Evolutionary conservation across 129 eudicot species (phyloP).

Genomic region (Pulicaria dysenterica): DNA sequence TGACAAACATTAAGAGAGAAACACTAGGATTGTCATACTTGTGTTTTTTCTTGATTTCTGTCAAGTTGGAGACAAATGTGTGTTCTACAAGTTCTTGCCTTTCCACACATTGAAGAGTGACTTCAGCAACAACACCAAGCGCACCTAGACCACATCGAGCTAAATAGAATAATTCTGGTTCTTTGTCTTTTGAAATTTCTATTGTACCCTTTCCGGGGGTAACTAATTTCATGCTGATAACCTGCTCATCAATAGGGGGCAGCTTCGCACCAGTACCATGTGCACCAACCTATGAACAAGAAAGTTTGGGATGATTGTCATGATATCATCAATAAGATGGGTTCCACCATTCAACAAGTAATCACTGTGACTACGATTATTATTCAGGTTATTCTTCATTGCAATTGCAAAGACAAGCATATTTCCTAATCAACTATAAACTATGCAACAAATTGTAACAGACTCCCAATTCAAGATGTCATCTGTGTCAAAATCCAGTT

Average conservation of each 20-base stretch:
- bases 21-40: constrained; percentile 45
- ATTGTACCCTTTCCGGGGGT: constrained; percentile 94
- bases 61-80: constrained; percentile 74
- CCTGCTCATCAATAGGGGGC: constrained; percentile 99
- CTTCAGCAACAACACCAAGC: constrained; percentile 96
- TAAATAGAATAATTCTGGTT: constrained; percentile 84
- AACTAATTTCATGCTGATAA: constrained; percentile 91
- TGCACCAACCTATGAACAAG: constrained; percentile 76
- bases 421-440: too few species aligned
- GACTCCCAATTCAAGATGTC: neutral
- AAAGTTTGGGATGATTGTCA: neutral
- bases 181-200: constrained; percentile 83
- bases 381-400: too few species aligned
- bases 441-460: too few species aligned
- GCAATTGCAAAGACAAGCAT: too few species aligned
- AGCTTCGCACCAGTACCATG: constrained; percentile 98
- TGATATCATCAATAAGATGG: too few species aligned
- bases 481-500: too few species aligned
- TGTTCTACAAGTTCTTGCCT: constrained; percentile 98
- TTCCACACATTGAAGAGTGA: constrained; percentile 97
- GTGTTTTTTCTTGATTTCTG: constrained; percentile 92
- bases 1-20: constrained; percentile 3
- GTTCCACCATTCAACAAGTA: too few species aligned
- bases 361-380: too few species aligned
- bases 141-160: constrained; percentile 98